Conservation (phyloP, 2,329 filamentous ascomycete species). For the Trichoderma sp. region DNA sequence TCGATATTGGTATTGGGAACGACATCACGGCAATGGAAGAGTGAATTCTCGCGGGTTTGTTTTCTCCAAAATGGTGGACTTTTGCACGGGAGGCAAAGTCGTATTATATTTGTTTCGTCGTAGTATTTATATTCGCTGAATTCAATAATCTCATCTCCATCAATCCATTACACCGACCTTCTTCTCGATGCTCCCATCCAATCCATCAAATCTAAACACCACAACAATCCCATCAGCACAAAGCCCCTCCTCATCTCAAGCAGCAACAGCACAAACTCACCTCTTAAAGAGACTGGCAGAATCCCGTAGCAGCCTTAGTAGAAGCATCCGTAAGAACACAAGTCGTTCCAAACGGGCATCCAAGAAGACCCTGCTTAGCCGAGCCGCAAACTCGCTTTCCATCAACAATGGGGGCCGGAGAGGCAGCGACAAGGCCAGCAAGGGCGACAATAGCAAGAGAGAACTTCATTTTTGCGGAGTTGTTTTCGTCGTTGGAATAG, state of each 20-base stretch:
- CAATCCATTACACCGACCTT: slow-evolving; percentile 2
- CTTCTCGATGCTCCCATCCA: neutral
- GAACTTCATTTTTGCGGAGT: slow-evolving; percentile 9
- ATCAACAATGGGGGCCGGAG: neutral
- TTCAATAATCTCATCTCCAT: slow-evolving; percentile 7
- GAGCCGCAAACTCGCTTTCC: neutral
- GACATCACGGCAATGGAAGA: neutral
- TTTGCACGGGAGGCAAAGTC: neutral
- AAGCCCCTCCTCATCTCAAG: neutral
- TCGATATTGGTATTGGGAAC: neutral
- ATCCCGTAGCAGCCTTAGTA: neutral
- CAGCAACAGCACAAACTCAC: neutral
- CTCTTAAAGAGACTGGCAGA: neutral
- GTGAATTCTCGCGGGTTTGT: neutral
- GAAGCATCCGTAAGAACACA: neutral
- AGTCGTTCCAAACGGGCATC: neutral
- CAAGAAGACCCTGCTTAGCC: neutral
- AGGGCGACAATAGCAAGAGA: neutral
- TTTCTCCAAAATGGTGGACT: neutral
- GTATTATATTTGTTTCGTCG: neutral
- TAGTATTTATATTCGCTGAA: neutral
- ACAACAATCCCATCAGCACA: neutral
- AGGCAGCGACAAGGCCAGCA: slow-evolving; percentile 8
- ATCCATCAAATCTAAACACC: neutral
- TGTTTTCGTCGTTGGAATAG: neutral